Base-by-base conservation (phyloP, 441 rosid genomes). In the Erodium trifolium region DNA sequence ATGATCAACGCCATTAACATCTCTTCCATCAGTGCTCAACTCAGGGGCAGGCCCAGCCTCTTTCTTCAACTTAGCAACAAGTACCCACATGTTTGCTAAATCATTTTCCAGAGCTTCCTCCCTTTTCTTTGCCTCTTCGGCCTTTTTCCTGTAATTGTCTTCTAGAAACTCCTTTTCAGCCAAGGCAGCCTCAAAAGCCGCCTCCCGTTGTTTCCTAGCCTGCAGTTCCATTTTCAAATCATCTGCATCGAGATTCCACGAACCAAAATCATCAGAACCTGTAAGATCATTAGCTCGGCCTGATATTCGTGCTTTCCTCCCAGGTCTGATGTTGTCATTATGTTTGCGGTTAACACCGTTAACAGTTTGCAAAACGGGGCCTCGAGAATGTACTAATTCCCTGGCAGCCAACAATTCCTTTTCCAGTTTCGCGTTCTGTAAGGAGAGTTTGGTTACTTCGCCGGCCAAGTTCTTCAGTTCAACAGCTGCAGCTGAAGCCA, bases 1-100 rank as follows among this genome's bases (percentile, higher is more conserved):
- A 70, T 70, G 71, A 74, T 77, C 79, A 14, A 70, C 68, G 19
- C 73, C 79, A 45, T 73, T 78, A 70, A 41, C 62, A 18, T 39
- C 75, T 68, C 84, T 82, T 81, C 78, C 84, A 63, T 77, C 82
- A 11, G 68, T 65, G 72, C 77, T 84, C 76, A 77, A 65, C 77
- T 83, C 88, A 1, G 87, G 79, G 70, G 78, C 65, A 23, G 75
- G 81, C 65, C 88, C 90, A 45, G 84, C 89, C 0, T 84, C 92
- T 78, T 88, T 95, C 92, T 95, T 95, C 72, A 95, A 79, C 83
- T 88, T 90, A 49, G 99, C 98, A 76, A 95, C 99, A 79, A 95
- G 97, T 47, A 94, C 95, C 98, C 99, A 92, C 99, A 95, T 95
- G 78, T 90, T 92, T 51, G 99, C 98, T 69, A 92, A 79, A 80